Conservation (phyloP, 805 yeast species). For the Wickerhamomyces chaumierensis region DNA sequence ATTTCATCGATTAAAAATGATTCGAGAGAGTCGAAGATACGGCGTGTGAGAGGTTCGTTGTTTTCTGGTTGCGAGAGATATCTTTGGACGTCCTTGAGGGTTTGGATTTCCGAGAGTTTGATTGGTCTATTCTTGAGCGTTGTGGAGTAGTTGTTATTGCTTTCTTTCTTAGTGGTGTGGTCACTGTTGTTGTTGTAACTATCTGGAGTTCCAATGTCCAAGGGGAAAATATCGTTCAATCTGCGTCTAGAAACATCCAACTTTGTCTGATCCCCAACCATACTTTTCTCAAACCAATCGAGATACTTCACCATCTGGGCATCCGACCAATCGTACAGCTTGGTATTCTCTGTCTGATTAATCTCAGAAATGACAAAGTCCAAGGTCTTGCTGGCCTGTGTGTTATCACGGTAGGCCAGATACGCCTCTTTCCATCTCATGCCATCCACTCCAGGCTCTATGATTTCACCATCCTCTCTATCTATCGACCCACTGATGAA, state of each 20-base stretch:
- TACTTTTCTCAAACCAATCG: constrained; percentile 33
- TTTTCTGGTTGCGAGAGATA: neutral
- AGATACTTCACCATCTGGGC: constrained; percentile 34
- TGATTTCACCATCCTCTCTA: no score
- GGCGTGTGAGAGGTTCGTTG: neutral
- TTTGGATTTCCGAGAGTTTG: neutral
- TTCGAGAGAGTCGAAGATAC: neutral
- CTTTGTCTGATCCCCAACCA: constrained; percentile 18
- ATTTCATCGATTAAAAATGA: no score
- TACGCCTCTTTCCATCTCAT: neutral
- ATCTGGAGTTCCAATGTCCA: no score
- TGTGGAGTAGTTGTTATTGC: constrained; percentile 1
- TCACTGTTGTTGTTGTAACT: neutral
- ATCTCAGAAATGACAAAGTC: neutral
- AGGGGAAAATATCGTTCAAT: constrained; percentile 15
- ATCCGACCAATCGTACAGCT: constrained; percentile 37
- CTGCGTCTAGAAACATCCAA: constrained; percentile 11
- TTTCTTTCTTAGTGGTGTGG: neutral
- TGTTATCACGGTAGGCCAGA: neutral
- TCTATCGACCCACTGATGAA: neutral
- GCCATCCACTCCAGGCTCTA: neutral
- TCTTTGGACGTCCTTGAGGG: neutral
- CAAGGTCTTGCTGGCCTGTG: neutral
- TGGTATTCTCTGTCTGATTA: constrained; percentile 14
- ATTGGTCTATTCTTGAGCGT: neutral